These are phyloP conservation scores for Corynespora cassiicola DNA, from an alignment of 2,329 filamentous ascomycete species.

Conservation along the genomic window DNA sequence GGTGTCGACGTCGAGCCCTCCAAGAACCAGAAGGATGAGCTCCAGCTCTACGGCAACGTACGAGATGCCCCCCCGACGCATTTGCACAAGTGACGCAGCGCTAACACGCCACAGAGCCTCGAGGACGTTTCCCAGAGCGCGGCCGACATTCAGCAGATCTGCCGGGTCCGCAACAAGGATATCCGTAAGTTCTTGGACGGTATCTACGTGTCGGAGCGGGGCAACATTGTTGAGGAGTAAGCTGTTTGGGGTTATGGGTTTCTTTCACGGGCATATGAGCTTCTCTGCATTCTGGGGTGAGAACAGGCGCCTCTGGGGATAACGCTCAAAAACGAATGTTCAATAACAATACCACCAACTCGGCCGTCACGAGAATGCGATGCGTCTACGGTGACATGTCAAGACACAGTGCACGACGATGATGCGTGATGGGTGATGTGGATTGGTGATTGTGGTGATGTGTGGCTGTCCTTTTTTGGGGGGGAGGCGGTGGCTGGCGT, in stretches of 20 bases:
- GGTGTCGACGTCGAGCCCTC: conserved; percentile 92
- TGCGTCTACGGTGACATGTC: not conserved
- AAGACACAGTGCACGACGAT: conserved; percentile 13
- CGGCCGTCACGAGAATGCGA: conserved; percentile 9
- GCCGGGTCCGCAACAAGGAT: conserved; percentile 99
- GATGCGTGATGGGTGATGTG: no score
- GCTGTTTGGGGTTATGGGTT: conserved; percentile 42
- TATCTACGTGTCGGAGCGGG: conserved; percentile 99
- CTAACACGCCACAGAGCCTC: conserved; percentile 64
- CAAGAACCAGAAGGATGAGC: conserved; percentile 96
- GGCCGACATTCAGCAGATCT: conserved; percentile 99
- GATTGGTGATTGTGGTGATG: no score
- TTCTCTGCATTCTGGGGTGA: conserved; percentile 47
- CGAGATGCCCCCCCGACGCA: conserved; percentile 7
- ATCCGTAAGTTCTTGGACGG: conserved; percentile 99
- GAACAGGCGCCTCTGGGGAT: conserved; percentile 45
- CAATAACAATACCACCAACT: conserved; percentile 43
- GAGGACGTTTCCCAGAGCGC: conserved; percentile 98
- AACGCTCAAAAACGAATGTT: conserved; percentile 48
- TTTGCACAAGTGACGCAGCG: conserved; percentile 4
- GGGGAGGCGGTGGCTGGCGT: conserved; percentile 5
- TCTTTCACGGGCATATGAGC: conserved; percentile 49
- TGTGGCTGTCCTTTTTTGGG: no score
- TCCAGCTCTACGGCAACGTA: conserved; percentile 84
- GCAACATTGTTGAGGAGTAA: conserved; percentile 81